phyloP scores from a whole-genome alignment of 768 basidiomycete species.

The Strobilomyces dryophilus region DNA sequence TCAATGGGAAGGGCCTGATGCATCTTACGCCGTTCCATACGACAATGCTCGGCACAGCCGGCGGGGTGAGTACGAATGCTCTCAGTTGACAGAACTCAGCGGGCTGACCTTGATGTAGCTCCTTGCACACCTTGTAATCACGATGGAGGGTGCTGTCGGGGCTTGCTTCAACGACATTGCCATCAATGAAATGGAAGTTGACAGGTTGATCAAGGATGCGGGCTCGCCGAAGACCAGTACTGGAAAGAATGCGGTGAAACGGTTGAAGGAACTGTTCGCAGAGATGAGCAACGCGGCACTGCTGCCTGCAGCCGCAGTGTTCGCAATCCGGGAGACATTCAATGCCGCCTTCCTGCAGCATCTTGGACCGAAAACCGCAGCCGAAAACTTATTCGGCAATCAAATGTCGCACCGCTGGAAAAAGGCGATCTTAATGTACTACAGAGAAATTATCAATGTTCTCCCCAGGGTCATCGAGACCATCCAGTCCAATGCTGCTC shows the following conservation, averaged over 20 bases:
- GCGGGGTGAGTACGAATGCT: neutral
- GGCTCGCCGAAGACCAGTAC: too few species aligned
- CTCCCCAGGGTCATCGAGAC: neutral
- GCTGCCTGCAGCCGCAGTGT: neutral
- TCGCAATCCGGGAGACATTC: neutral
- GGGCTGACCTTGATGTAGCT: too few species aligned
- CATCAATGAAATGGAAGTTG: neutral
- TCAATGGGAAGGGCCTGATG: neutral
- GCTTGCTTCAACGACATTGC: neutral
- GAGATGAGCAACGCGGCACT: too few species aligned
- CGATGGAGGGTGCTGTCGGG: neutral
- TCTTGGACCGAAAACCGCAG: neutral
- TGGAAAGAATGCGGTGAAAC: too few species aligned
- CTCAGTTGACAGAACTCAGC: too few species aligned
- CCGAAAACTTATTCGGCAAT: neutral
- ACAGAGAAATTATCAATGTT: neutral
- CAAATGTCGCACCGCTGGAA: neutral
- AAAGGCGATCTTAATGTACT: neutral
- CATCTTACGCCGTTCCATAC: neutral
- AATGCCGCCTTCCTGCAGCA: neutral
- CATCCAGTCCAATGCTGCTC: neutral
- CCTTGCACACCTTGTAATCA: neutral
- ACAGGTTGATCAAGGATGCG: neutral
- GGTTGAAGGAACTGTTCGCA: too few species aligned
- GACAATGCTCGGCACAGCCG: neutral